These are phyloP conservation scores for Agrocybe pediades DNA, from an alignment of 768 basidiomycete genomes.

Conservation along the genomic window DNA sequence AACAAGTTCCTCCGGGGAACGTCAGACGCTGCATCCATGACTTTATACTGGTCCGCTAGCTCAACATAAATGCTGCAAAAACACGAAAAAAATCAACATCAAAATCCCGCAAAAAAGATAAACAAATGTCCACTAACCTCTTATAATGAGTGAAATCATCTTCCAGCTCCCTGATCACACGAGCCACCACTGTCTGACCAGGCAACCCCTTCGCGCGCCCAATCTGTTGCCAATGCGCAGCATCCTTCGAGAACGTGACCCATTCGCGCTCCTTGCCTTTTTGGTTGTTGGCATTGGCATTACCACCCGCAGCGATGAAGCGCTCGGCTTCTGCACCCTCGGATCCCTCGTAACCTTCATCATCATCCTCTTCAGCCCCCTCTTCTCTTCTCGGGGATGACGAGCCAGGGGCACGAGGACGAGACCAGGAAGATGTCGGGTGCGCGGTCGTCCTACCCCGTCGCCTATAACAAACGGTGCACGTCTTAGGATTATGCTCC, in stretches of 20 bases:
- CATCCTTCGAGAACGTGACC: constrained; percentile 26
- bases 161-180: constrained; percentile 87
- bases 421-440: constrained; percentile 14
- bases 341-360: constrained; percentile 52
- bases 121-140: constrained; percentile 59
- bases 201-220: constrained; percentile 53
- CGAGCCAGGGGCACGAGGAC: constrained; percentile 3
- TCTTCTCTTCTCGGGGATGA: not conserved
- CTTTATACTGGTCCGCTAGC: constrained; percentile 90
- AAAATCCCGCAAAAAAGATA: not conserved
- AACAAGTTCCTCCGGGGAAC: constrained; percentile 82
- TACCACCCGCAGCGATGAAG: not conserved
- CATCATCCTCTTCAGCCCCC: constrained; percentile 31
- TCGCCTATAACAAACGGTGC: constrained; percentile 63
- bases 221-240: constrained; percentile 28
- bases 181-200: constrained; percentile 83
- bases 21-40: constrained; percentile 83
- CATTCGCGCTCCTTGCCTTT: constrained; percentile 35
- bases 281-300: no score
- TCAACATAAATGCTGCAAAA: constrained; percentile 81
- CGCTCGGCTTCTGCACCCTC: constrained; percentile 34
- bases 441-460: constrained; percentile 20
- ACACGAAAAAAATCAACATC: constrained; percentile 6
- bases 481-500: constrained; percentile 71
- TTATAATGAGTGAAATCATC: constrained; percentile 96